phyloP scores from a whole-genome alignment of 2,329 filamentous ascomycete species.

The Monosporascus cannonballus region DNA sequence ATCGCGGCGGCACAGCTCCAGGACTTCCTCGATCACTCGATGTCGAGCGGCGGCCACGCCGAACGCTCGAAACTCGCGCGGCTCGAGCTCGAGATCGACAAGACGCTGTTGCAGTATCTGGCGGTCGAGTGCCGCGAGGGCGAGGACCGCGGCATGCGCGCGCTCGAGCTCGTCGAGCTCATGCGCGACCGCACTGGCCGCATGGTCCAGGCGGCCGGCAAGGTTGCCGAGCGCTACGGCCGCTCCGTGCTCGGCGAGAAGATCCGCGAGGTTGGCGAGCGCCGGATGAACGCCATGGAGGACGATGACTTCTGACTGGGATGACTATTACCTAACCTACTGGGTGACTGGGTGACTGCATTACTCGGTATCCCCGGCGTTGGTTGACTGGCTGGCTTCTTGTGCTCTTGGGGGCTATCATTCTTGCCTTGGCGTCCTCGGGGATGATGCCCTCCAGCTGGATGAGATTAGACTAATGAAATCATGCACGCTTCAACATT shows the following conservation, averaged over 20 bases:
- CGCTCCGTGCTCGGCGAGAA: slow-evolving; percentile 77
- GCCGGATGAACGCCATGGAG: slow-evolving; percentile 40
- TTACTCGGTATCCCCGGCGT: too few relatives aligned
- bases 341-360: too few relatives aligned
- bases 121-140: slow-evolving; percentile 86
- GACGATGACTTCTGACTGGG: slow-evolving; percentile 32
- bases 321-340: not conserved
- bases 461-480: too few relatives aligned
- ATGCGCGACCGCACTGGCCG: slow-evolving; percentile 79
- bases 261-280: slow-evolving; percentile 80
- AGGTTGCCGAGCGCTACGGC: slow-evolving; percentile 82
- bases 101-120: slow-evolving; percentile 81
- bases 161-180: slow-evolving; percentile 80
- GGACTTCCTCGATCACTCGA: slow-evolving; percentile 62
- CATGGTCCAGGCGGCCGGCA: slow-evolving; percentile 87
- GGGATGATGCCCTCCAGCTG: too few relatives aligned
- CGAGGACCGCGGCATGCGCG: slow-evolving; percentile 91
- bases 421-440: too few relatives aligned
- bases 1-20: slow-evolving; percentile 68
- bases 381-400: too few relatives aligned
- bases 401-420: too few relatives aligned
- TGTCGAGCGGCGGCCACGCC: slow-evolving; percentile 49
- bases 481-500: too few relatives aligned
- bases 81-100: slow-evolving; percentile 81
- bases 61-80: slow-evolving; percentile 63